Percentiles rank a stretch among this genome's conserved stretches.
phyloP scores from a whole-genome alignment of 2,329 filamentous ascomycete genomes.

The Penicillium oxalicum region DNA sequence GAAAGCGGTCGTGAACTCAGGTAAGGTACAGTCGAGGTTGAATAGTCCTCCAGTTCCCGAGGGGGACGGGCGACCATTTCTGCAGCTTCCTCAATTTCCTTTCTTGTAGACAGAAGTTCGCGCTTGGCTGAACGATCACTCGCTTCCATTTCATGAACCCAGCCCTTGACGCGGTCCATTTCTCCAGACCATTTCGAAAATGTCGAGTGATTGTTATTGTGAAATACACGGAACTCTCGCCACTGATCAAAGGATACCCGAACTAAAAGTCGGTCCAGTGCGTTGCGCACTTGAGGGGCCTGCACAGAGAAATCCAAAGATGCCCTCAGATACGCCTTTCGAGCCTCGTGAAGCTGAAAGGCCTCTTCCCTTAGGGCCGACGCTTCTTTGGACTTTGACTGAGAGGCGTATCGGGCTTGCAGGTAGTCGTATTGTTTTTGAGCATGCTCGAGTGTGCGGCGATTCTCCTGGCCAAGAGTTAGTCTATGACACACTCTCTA shows the following conservation, averaged over 20 bases:
- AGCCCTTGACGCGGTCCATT: slow-evolving; percentile 86
- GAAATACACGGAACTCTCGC: slow-evolving; percentile 71
- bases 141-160: slow-evolving; percentile 89
- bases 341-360: slow-evolving; percentile 87
- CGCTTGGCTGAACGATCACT: slow-evolving; percentile 77
- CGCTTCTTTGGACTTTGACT: slow-evolving; percentile 89
- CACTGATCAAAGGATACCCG: slow-evolving; percentile 79
- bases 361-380: slow-evolving; percentile 89
- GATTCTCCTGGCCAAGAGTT: slow-evolving; percentile 51
- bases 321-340: slow-evolving; percentile 83
- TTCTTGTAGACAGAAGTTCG: slow-evolving; percentile 71
- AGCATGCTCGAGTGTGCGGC: slow-evolving; percentile 66
- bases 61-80: slow-evolving; percentile 70
- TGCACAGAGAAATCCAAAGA: slow-evolving; percentile 90
- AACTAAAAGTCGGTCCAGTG: slow-evolving; percentile 80
- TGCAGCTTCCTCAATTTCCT: slow-evolving; percentile 74
- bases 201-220: slow-evolving; percentile 57
- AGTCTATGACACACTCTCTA: slow-evolving; percentile 13
- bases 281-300: slow-evolving; percentile 76
- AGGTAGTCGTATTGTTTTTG: slow-evolving; percentile 81
- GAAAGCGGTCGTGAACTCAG: slow-evolving; percentile 65
- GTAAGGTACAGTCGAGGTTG: slow-evolving; percentile 81
- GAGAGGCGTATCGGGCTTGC: slow-evolving; percentile 72
- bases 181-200: slow-evolving; percentile 67
- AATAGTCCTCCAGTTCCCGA: slow-evolving; percentile 88